A percentile compares a stretch with the other conserved stretches of the same genome.
Evolutionary conservation across 2,329 filamentous ascomycete genomes (phyloP).

Genomic region (Cercospora zeae-maydis): DNA sequence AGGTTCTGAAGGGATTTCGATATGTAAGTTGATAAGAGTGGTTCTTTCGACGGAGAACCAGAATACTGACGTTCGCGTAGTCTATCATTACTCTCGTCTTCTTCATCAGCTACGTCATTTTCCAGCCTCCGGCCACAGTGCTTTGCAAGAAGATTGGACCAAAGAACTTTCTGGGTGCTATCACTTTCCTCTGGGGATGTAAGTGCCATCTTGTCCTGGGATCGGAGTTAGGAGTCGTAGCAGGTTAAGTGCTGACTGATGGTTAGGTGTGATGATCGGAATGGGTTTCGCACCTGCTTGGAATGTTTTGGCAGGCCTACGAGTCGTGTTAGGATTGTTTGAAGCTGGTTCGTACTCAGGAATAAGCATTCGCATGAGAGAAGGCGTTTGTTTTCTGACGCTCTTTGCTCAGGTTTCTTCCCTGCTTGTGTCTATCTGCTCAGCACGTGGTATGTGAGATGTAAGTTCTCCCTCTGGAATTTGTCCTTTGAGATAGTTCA

Average conservation of each 20-base stretch:
- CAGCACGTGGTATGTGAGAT: conserved; percentile 24
- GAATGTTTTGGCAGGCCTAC: conserved; percentile 50
- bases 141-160: conserved; percentile 61
- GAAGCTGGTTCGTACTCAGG: conserved; percentile 50
- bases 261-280: conserved; percentile 50
- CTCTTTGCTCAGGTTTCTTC: conserved; percentile 33
- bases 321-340: conserved; percentile 58
- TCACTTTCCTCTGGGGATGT: conserved; percentile 53
- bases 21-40: neutral
- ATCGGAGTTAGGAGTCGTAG: neutral
- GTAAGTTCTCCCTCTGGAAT: neutral
- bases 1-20: neutral
- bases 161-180: conserved; percentile 24
- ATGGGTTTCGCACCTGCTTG: conserved; percentile 60
- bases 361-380: neutral
- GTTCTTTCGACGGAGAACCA: neutral
- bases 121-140: conserved; percentile 66
- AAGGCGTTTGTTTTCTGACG: neutral
- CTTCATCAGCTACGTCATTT: conserved; percentile 67
- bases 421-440: conserved; percentile 31
- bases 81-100: conserved; percentile 68
- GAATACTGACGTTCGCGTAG: conserved; percentile 34
- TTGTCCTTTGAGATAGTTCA: neutral
- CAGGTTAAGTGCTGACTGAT: neutral
- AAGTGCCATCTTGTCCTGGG: neutral